Conservation (phyloP, 83 land plant genomes). For the Larix sibirica region DNA sequence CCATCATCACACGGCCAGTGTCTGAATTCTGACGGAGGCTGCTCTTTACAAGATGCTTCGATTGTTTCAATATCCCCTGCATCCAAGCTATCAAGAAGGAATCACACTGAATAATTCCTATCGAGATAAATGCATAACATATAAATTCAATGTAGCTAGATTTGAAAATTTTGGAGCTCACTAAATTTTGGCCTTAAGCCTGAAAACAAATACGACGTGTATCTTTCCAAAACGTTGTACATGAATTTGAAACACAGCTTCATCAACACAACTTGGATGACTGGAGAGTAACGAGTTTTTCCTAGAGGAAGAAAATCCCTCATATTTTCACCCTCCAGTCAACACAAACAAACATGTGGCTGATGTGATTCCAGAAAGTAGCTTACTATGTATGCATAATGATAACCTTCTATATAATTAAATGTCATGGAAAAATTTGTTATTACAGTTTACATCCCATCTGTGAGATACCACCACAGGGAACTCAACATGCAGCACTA, state of each 20-base stretch:
- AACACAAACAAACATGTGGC: not conserved
- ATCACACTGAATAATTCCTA: not conserved
- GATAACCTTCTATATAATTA: not conserved
- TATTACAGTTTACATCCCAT: conserved; percentile 3
- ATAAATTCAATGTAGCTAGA: not conserved
- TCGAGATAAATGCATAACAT: not conserved
- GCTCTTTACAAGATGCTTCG: too few relatives aligned
- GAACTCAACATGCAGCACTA: not conserved
- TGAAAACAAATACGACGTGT: not conserved
- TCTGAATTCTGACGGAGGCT: too few relatives aligned
- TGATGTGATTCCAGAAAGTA: not conserved
- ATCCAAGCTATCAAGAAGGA: not conserved
- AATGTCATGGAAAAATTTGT: not conserved
- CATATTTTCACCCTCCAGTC: not conserved
- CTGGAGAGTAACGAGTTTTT: not conserved
- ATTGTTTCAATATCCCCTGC: not conserved
- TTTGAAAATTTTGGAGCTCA: not conserved
- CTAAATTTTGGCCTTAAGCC: not conserved
- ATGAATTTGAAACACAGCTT: not conserved
- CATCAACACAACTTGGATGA: not conserved
- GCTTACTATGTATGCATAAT: not conserved
- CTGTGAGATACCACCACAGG: not conserved
- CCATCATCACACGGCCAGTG: too few relatives aligned
- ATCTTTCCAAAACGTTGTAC: too few relatives aligned
- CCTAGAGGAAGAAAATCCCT: not conserved